These are phyloP conservation scores for Cinnamomum chago DNA, from an alignment of 164 flowering plant genomes.

Conservation along the genomic window DNA sequence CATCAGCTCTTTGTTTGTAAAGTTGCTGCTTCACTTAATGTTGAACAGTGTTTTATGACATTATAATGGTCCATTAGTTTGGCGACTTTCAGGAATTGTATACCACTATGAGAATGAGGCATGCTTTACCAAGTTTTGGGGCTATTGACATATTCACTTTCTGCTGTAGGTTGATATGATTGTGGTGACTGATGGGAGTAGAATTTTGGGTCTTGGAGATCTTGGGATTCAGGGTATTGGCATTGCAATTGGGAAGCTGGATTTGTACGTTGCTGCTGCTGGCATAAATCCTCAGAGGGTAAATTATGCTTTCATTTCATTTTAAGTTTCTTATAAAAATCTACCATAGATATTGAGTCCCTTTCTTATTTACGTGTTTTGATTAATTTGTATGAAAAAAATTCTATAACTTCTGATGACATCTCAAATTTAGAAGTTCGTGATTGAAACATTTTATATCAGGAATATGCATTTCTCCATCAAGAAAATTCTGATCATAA, in stretches of 20 bases:
- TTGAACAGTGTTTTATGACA: too few relatives aligned
- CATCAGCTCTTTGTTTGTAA: not conserved
- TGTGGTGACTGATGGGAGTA: slow-evolving; percentile 98
- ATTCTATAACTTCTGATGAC: too few relatives aligned
- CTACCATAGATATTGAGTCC: too few relatives aligned
- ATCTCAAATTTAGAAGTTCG: too few relatives aligned
- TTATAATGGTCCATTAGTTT: not conserved
- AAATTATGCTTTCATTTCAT: slow-evolving; percentile 11
- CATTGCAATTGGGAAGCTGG: slow-evolving; percentile 91
- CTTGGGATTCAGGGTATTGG: slow-evolving; percentile 98
- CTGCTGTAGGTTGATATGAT: slow-evolving; percentile 91
- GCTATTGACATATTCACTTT: slow-evolving; percentile 7
- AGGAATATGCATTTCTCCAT: too few relatives aligned
- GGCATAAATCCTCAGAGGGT: slow-evolving; percentile 98
- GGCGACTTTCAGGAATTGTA: not conserved
- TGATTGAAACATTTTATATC: too few relatives aligned
- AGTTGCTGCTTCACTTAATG: not conserved
- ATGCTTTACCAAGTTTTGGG: not conserved
- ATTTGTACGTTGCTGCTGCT: slow-evolving; percentile 96
- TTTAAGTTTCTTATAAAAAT: not conserved
- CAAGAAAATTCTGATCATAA: too few relatives aligned
- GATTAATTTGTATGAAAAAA: too few relatives aligned
- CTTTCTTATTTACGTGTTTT: too few relatives aligned
- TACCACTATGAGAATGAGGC: not conserved
- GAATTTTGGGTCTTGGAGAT: slow-evolving; percentile 98